Evolutionary conservation across 495 filamentous ascomycete genomes (phyloP), one percentile per base, ranked within the genome.

Genomic region (Extremus antarcticus): DNA sequence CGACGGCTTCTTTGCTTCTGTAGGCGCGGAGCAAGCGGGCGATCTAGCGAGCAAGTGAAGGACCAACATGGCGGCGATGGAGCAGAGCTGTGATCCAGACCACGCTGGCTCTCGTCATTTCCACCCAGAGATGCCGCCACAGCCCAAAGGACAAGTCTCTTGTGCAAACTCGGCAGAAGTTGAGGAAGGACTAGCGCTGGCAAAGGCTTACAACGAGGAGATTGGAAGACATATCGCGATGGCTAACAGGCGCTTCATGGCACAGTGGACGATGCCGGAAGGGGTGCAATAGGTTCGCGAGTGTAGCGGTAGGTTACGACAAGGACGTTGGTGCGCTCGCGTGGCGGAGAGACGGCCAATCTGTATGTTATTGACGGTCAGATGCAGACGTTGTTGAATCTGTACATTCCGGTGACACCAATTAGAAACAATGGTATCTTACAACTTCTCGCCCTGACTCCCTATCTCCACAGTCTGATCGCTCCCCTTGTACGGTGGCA

Each of bases 381-480:
- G n/a, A n/a, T n/a, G n/a, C n/a, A n/a, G n/a, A n/a, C n/a, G n/a
- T n/a, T n/a, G n/a, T n/a, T n/a, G n/a, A n/a, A n/a, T n/a, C n/a
- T n/a, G n/a, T n/a, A n/a, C n/a, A n/a, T n/a, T n/a, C n/a, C n/a
- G n/a, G n/a, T n/a, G n/a, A n/a, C n/a, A n/a, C n/a, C n/a, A n/a
- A n/a, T n/a, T n/a, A n/a, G n/a, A n/a, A n/a, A n/a, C n/a, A n/a
- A 4, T 35, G 7, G 7, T 35, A 35, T 35, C 29, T 35, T 35
- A 35, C 29, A 35, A 35, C 13, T 35, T 35, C 29, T 35, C 29
- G 7, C 29, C 29, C 4, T 35, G 29, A 35, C 29, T 35, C 29
- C 29, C 29, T n/a, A 91, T 74, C 70, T 98, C 91, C 52, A 90
- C 76, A 57, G 96, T 72, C 70, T 98, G 92, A 69, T 97, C 91